Evolutionary conservation across 768 basidiomycete genomes (phyloP), one percentile per base, ranked within the genome.

Genomic region (Psilocybe azurescens): DNA sequence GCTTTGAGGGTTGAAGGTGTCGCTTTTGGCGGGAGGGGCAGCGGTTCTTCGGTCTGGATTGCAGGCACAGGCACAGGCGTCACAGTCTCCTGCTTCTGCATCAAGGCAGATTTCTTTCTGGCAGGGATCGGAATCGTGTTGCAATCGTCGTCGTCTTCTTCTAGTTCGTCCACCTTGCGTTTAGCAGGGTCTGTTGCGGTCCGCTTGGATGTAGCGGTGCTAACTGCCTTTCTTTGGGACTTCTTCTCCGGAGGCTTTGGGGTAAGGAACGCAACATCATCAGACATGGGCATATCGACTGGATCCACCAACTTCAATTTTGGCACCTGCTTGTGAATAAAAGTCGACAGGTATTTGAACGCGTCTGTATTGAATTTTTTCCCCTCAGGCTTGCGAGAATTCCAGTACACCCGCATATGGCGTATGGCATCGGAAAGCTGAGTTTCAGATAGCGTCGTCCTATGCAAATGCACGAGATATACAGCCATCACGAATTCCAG

Each of bases 341-440:
- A 72, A 14, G 50, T 41, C 48, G 63, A 41, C 13, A 72, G 30
- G 20, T 41, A 10, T 50, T 70, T 70, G 66, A 70, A 70, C 29
- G 48, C 60, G 20, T 47, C 32, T 29, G 62, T 60, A n/a, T 47
- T 51, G 6, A 47, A 48, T 53, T 62, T 65, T 32, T 39, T 50
- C 5, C 38, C 33, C 8, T 39, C 14, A 2, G 18, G 51, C 5
- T 49, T 50, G n/a, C 24, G 24, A 24, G 24, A 24, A 24, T 24
- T 28, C 14, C 54, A 49, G 10, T 53, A 48, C 16, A 64, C 57
- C 16, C 71, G 74, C 73, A 72, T 76, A 61, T 73, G 71, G 38
- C 68, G 70, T 51, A 84, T 73, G 0, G 81, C 81, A 14, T 76
- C 75, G 8, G 80, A 76, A 36, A 84, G 73, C 58, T 85, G 81